Evolutionary conservation across 805 yeast genomes (phyloP).

Genomic region (Babjeviella inositovora): DNA sequence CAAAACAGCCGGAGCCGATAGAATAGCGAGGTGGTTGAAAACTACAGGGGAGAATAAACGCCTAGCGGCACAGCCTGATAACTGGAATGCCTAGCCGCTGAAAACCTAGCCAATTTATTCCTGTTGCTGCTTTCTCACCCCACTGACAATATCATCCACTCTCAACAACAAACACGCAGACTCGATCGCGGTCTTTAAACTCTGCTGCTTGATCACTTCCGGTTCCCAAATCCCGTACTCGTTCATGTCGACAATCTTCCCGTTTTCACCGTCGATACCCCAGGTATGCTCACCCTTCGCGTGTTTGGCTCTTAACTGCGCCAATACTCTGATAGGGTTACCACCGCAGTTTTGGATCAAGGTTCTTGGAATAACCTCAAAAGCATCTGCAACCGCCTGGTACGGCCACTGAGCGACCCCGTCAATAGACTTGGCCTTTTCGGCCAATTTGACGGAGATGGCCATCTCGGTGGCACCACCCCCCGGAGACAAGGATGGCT

Average conservation of each 20-base stretch:
- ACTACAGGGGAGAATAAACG: no score
- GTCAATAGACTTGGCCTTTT: constrained; percentile 80
- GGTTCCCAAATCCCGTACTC: constrained; percentile 99
- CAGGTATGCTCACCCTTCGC: constrained; percentile 75
- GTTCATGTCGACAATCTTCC: constrained; percentile 91
- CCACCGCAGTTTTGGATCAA: constrained; percentile 97
- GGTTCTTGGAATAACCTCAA: constrained; percentile 97
- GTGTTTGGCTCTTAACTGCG: constrained; percentile 91
- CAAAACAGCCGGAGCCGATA: no score
- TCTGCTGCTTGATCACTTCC: constrained; percentile 92
- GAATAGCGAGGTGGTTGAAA: no score
- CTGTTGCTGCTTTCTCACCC: constrained; percentile 51
- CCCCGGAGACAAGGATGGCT: constrained; percentile 93
- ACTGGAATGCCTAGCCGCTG: no score
- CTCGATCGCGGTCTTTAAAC: constrained; percentile 95
- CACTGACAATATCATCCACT: constrained; percentile 96
- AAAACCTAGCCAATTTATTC: no score
- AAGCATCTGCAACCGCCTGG: constrained; percentile 96
- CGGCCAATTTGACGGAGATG: constrained; percentile 73
- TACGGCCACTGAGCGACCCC: constrained; percentile 98
- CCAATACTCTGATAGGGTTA: constrained; percentile 76
- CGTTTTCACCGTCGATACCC: constrained; percentile 92
- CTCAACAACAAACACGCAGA: constrained; percentile 88
- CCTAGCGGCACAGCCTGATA: no score
- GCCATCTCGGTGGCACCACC: constrained; percentile 99